Base-by-base conservation (phyloP, 2,329 filamentous ascomycete species). In the Zarea fungicola region DNA sequence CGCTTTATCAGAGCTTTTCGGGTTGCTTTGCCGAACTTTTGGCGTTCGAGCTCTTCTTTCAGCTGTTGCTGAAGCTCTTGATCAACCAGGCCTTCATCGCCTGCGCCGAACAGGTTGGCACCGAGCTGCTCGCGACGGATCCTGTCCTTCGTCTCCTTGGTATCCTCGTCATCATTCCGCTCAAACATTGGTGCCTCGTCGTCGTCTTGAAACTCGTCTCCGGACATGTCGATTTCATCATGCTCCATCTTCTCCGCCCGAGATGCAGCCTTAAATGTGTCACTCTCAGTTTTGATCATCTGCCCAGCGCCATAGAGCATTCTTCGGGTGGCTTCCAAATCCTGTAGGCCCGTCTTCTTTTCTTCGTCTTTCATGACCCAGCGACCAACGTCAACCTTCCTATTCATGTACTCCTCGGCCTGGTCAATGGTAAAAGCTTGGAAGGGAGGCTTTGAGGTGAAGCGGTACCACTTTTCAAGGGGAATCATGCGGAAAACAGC, bases 401-500 rank as follows among this genome's bases (percentile, higher is more conserved):
- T 86, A 51, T 78, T 83, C 85, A 95, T 89, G 49, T 84, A 76
- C 48, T 85, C 85, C 64, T 97, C 91, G 0, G 88, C 89, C 62
- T 96, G 85, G 54, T 96, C 91, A 10, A 91, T 83, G 1, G 82
- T 85, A 65, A 91, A 80, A 0, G 83, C 78, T 62, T 85, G 84
- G 62, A 93, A 92, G 10, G 85, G 80, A 48, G 89, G 87, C 63
- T 92, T 92, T 36, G 84, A 77, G 4, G 80, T 84, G 63, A 96
- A 95, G 49, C 83, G 87, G 70, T 99, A 99, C 84, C 88, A 96
- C 62, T 96, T 96, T 67, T 99, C 92, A 16, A 97, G 70, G 0
- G 95, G 95, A 3, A 96, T 77, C 82, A 97, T 87, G 51, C 84
- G 83, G 63, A 95, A 93, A 42, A 77, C 81, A 2, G 76, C 75